Base-by-base conservation (phyloP, 83 land plant species). In the Picea abies region DNA sequence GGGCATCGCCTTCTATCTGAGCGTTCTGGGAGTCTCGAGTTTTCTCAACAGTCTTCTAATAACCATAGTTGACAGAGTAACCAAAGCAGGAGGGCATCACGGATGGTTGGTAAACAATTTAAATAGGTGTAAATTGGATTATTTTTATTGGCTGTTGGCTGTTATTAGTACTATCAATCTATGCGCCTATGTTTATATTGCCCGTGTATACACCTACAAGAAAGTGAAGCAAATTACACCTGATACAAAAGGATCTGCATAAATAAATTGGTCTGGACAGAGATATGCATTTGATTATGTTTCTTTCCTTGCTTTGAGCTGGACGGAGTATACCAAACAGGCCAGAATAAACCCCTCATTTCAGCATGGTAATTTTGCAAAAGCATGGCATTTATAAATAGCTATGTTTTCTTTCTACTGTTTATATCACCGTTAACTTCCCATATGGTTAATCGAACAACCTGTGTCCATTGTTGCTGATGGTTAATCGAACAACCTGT, bases 1-100 rank as follows among this genome's bases (percentile, higher is more conserved):
- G 41, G 97, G 97, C 47, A 93, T 90, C 7, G 92, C 94, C 5
- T 84, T 95, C 23, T 95, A 90, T 80, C 78, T 91, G 4, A 93
- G 95, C 58, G 91, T 83, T 4, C 14, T 88, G 26, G 89, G 87
- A 11, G 63, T 87, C 2, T 90, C 90, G 1, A 84, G 84, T 58
- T 86, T 83, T 79, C 58, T 89, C 49, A 87, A 89, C 77, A 84
- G 90, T 26, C 71, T 86, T 35, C 72, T 95, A 56, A 87, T 93
- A 25, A 90, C 91, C 5, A 26, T 82, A 0, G 87, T 89, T 25
- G 87, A 85, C 76, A 78, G 41, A 0, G 63, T 84, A 4, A 65
- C 41, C 2, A 83, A 82, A 23, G 25, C 79, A 20, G 37, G 17
- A 72, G 25, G 63, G 25, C 44, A 69, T 32, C 52, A 47, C 6